These are phyloP conservation scores for Pulveroboletus sp. DNA, from an alignment of 768 basidiomycete species.

Conservation along the genomic window DNA sequence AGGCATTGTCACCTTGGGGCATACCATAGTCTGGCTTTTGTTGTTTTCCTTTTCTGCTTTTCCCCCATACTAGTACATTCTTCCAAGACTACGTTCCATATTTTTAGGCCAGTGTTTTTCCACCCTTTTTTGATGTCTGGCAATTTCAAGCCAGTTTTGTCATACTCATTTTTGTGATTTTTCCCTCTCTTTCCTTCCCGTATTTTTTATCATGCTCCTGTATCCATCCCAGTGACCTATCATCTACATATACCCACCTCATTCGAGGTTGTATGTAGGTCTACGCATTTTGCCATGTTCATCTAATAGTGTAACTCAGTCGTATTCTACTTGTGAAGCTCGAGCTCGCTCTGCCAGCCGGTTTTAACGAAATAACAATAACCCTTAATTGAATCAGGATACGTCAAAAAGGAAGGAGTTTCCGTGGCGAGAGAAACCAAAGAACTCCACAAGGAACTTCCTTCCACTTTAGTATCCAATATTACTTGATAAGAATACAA, in stretches of 20 bases:
- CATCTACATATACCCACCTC: constrained; percentile 33
- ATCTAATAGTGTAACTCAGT: constrained; percentile 31
- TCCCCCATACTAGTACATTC: background rate
- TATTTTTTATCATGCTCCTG: constrained; percentile 25
- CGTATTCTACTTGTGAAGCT: constrained; percentile 9
- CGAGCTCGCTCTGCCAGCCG: background rate
- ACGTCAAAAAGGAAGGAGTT: too few species aligned
- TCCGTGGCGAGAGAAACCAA: too few species aligned
- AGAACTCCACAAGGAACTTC: too few species aligned
- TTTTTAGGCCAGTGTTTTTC: background rate
- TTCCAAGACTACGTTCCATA: constrained; percentile 4
- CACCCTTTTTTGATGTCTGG: background rate
- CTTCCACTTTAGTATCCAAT: too few species aligned
- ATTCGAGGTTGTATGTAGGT: constrained; percentile 34
- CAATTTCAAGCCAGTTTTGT: constrained; percentile 2
- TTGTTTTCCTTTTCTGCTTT: constrained; percentile 6
- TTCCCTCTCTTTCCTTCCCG: constrained; percentile 1
- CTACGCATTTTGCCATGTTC: constrained; percentile 22
- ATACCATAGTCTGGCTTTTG: constrained; percentile 6
- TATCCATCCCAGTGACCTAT: constrained; percentile 30
- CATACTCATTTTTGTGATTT: constrained; percentile 8
- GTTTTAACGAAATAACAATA: too few species aligned
- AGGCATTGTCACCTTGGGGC: constrained; percentile 7
- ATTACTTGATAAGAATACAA: too few species aligned
- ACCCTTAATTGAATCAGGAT: too few species aligned